Evolutionary conservation across 169 alveolate species (phyloP).

Genomic region (Babesia divergens): DNA sequence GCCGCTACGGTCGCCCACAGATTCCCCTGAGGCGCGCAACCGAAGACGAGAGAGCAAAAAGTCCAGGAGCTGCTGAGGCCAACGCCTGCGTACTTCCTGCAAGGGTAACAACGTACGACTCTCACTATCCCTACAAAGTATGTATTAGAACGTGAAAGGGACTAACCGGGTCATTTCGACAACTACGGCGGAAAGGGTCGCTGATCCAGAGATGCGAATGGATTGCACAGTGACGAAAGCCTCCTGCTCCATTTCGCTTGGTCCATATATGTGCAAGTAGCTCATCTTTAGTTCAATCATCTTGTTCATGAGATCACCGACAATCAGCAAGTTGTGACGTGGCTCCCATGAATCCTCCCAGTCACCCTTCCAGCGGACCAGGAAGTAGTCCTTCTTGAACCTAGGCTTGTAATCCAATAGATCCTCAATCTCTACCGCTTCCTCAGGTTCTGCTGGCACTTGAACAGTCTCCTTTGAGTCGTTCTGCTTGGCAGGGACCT

Average conservation of each 20-base stretch:
- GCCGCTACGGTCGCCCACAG: constrained; percentile 17
- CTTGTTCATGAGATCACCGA: constrained; percentile 62
- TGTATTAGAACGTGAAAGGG: neutral
- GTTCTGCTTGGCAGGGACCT: too few species aligned
- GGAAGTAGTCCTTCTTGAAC: constrained; percentile 58
- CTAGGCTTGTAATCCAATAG: constrained; percentile 63
- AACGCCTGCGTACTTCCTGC: constrained; percentile 61
- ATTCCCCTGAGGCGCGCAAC: constrained; percentile 41
- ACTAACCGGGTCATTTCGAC: constrained; percentile 57
- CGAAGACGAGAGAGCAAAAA: constrained; percentile 57
- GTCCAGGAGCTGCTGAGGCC: constrained; percentile 68
- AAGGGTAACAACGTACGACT: constrained; percentile 54
- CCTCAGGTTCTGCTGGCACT: constrained; percentile 38
- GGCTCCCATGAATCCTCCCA: constrained; percentile 74
- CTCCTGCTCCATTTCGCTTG: constrained; percentile 64
- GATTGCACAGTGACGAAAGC: constrained; percentile 55
- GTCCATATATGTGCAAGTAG: constrained; percentile 57
- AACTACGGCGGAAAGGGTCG: constrained; percentile 63
- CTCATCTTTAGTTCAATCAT: constrained; percentile 67
- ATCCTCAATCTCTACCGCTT: constrained; percentile 68
- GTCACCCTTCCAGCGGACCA: constrained; percentile 67
- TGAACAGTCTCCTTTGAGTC: neutral
- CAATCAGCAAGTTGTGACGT: constrained; percentile 56
- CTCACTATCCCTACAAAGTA: constrained; percentile 47
- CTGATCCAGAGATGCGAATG: constrained; percentile 46